These are phyloP conservation scores for Neonectria hederae DNA, from an alignment of 2,329 filamentous ascomycete species.

Conservation along the genomic window DNA sequence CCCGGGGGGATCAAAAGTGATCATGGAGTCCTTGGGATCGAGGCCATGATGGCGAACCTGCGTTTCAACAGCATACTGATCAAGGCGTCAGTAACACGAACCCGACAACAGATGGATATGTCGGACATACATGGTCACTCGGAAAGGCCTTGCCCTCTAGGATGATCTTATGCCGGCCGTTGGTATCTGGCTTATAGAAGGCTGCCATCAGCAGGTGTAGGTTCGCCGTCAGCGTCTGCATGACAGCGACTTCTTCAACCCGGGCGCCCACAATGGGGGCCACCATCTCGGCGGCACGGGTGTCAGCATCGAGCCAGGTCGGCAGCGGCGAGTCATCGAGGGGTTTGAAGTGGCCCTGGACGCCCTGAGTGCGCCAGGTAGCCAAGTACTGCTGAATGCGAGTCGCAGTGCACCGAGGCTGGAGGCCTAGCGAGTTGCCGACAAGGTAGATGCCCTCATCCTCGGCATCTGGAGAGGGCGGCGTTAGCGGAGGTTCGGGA, in stretches of 20 bases:
- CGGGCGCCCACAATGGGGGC: constrained; percentile 75
- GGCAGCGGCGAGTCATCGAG: constrained; percentile 72
- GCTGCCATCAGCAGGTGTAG: constrained; percentile 82
- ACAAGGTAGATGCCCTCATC: constrained; percentile 74
- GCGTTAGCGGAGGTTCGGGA: not conserved
- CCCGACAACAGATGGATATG: not conserved
- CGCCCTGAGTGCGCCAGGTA: constrained; percentile 82
- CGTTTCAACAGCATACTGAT: constrained; percentile 78
- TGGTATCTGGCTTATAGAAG: constrained; percentile 75
- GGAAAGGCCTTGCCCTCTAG: constrained; percentile 87
- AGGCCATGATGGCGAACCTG: constrained; percentile 77
- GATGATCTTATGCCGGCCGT: constrained; percentile 73
- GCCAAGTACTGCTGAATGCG: constrained; percentile 74
- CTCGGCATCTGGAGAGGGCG: constrained; percentile 4
- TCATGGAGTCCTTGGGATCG: constrained; percentile 70
- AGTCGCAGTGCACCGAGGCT: constrained; percentile 69
- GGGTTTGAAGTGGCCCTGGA: constrained; percentile 80
- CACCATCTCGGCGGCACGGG: constrained; percentile 73
- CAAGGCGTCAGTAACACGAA: constrained; percentile 16
- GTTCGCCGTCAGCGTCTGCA: constrained; percentile 84
- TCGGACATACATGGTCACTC: constrained; percentile 72
- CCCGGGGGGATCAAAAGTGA: constrained; percentile 70
- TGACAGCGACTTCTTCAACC: constrained; percentile 77
- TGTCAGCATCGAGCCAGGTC: constrained; percentile 79
- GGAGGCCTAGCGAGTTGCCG: constrained; percentile 84